Conservation (phyloP, 176 grass and related monocot genomes). For the Lolium rigidum region DNA sequence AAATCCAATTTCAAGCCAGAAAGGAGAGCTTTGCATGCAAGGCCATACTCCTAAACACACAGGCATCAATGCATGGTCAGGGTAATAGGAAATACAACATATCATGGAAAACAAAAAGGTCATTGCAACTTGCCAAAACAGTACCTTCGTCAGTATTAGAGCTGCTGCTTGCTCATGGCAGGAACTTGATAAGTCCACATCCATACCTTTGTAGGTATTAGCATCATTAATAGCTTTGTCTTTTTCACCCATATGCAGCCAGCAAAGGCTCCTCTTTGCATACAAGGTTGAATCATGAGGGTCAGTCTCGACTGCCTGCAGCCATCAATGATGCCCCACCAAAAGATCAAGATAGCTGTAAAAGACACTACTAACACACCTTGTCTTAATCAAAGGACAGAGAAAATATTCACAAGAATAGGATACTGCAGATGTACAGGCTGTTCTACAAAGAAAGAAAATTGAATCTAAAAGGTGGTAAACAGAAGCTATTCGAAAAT, state of each 20-base stretch:
- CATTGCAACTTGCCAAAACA: not conserved
- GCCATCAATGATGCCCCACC: not conserved
- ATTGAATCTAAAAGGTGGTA: not conserved
- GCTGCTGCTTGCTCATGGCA: constrained; percentile 20
- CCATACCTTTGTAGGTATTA: constrained; percentile 14
- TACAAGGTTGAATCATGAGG: constrained; percentile 36
- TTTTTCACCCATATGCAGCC: constrained; percentile 10
- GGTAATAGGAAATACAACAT: not conserved
- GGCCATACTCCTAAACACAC: not conserved
- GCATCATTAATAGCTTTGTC: constrained; percentile 10
- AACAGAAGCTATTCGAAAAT: not conserved
- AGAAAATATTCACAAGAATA: not conserved
- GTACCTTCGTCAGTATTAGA: not conserved
- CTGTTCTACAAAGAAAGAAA: not conserved
- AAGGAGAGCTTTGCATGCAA: constrained; percentile 1
- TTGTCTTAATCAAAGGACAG: not conserved
- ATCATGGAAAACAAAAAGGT: not conserved
- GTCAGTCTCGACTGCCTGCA: constrained; percentile 28
- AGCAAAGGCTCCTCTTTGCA: constrained; percentile 35
- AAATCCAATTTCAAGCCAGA: constrained; percentile 8
- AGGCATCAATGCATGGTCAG: not conserved
- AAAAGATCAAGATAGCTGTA: constrained; percentile 7
- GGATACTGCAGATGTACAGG: not conserved
- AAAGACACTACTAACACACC: not conserved
- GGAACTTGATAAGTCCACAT: constrained; percentile 2